Conservation (phyloP, 1,139 yeast species). For the Kodamaea suecica region DNA sequence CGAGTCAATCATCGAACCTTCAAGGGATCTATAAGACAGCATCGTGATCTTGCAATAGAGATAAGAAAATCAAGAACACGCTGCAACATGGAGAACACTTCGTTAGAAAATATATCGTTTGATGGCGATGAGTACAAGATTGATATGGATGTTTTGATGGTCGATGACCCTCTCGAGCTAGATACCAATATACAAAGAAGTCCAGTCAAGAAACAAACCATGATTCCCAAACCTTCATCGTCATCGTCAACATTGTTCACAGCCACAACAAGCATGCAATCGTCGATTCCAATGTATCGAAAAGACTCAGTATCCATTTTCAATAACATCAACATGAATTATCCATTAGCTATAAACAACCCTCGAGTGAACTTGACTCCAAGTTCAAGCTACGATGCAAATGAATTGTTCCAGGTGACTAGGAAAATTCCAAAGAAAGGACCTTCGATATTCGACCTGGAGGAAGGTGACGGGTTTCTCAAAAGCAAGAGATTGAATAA, state of each 20-base stretch:
- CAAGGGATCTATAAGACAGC: too few species aligned
- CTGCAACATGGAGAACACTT: constrained; percentile 5
- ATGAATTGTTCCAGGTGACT: constrained; percentile 43
- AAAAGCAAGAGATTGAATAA: constrained; percentile 26
- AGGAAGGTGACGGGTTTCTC: constrained; percentile 15
- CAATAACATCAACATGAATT: constrained; percentile 4
- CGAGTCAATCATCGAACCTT: too few species aligned
- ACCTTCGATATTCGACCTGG: background rate
- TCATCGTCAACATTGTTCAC: background rate
- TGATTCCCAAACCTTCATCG: constrained; percentile 1
- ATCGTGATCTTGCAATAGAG: too few species aligned
- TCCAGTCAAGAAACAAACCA: constrained; percentile 11
- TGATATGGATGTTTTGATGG: constrained; percentile 22
- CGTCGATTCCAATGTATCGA: constrained; percentile 2
- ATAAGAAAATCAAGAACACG: too few species aligned
- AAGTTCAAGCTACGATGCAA: constrained; percentile 15
- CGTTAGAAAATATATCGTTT: constrained; percentile 5
- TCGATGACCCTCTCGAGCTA: constrained; percentile 2
- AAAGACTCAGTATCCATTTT: too few species aligned
- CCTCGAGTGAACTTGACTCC: constrained; percentile 7
- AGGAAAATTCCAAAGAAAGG: constrained; percentile 15
- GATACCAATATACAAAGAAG: constrained; percentile 5
- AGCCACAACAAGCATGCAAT: too few species aligned
- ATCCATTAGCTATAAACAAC: constrained; percentile 5
- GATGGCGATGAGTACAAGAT: constrained; percentile 24